A percentile compares a stretch with the other conserved stretches of the same genome.
These are phyloP conservation scores for Populus alba DNA, from an alignment of 345 rosid genomes.

Conservation along the genomic window DNA sequence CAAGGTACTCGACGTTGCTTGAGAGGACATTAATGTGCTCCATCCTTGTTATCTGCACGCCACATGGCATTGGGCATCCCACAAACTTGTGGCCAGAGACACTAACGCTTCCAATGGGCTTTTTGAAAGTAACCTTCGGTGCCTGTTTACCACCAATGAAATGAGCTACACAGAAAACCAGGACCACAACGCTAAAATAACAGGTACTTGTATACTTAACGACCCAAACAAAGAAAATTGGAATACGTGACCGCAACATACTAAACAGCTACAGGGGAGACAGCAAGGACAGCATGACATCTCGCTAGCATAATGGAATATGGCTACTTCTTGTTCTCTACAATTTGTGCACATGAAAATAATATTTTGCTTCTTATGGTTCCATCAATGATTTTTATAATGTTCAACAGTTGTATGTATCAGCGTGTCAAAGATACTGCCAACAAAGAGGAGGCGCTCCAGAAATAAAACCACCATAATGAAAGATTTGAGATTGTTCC, in stretches of 20 bases:
- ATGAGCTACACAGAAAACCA: background rate
- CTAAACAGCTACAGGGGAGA: background rate
- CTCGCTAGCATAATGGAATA: background rate
- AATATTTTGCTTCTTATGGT: background rate
- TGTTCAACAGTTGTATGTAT: background rate
- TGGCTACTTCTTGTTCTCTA: background rate
- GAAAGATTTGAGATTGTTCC: background rate
- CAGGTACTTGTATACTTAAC: background rate
- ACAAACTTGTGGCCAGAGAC: constrained; percentile 95
- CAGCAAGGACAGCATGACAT: background rate
- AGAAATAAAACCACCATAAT: background rate
- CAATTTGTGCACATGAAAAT: background rate
- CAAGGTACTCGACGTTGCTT: constrained; percentile 84
- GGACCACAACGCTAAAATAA: background rate
- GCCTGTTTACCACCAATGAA: constrained; percentile 49
- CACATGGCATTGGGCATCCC: constrained; percentile 99
- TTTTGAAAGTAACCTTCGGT: constrained; percentile 83
- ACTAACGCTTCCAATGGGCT: constrained; percentile 93
- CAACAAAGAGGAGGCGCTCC: background rate
- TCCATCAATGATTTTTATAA: background rate
- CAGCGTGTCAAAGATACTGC: background rate
- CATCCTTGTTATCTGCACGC: constrained; percentile 89
- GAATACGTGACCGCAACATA: background rate
- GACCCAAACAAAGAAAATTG: too few relatives aligned
- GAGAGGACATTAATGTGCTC: constrained; percentile 78